A percentile compares a stretch with the other conserved stretches of the same genome.
phyloP scores from a whole-genome alignment of 78 protist species.

The Creolimax fragrantissima region DNA sequence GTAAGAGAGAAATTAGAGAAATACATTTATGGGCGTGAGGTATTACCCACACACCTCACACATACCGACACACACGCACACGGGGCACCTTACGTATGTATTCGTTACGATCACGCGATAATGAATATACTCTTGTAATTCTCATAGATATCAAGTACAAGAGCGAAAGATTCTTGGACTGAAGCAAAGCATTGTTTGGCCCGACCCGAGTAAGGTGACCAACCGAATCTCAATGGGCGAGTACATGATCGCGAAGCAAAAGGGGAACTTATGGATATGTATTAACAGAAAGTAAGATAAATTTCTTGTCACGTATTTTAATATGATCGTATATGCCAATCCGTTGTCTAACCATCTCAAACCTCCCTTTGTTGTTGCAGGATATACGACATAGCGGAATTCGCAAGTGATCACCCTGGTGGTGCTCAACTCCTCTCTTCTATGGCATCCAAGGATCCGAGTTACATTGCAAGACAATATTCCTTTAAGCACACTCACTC shows the following conservation, averaged over 20 bases:
- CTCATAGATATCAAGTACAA: background rate
- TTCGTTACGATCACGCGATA: background rate
- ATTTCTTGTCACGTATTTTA: background rate
- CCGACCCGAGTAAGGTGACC: background rate
- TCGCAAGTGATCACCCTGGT: background rate
- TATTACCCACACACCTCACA: too few relatives aligned
- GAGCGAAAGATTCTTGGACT: background rate
- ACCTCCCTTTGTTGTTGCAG: background rate
- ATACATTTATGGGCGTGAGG: too few relatives aligned
- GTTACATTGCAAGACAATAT: background rate
- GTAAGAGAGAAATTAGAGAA: background rate
- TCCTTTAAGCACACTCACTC: background rate
- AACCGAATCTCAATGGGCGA: background rate
- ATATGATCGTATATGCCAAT: background rate
- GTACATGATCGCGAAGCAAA: background rate
- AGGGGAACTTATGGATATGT: background rate
- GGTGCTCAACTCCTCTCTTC: background rate
- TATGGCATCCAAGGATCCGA: background rate
- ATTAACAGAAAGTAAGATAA: background rate
- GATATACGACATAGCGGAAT: background rate
- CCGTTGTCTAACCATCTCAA: background rate
- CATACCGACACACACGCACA: too few relatives aligned
- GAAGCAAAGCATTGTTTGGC: background rate
- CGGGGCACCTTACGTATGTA: background rate
- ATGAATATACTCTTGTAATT: too few relatives aligned